Conservation (phyloP, 1,139 yeast species). For the Yamadazyma jaroonii region DNA sequence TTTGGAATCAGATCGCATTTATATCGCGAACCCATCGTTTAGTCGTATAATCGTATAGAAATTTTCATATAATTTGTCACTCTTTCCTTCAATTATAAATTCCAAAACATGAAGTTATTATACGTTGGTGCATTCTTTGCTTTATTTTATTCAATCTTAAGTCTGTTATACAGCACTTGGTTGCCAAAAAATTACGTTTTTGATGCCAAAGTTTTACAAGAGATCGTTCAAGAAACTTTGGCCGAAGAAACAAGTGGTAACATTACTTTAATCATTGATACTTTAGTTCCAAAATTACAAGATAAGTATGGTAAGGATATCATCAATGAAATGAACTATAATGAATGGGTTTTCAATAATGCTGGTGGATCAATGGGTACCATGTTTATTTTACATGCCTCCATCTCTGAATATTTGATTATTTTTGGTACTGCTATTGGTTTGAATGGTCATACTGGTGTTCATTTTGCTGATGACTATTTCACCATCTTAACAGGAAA, state of each 20-base stretch:
- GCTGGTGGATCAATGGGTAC: conserved; percentile 99
- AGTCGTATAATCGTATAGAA: background rate
- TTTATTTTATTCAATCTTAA: background rate
- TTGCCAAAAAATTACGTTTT: conserved; percentile 66
- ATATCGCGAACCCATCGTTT: conserved; percentile 1
- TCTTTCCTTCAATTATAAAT: background rate
- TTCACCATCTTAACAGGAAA: conserved; percentile 84
- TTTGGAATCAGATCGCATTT: background rate
- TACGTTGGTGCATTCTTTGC: conserved; percentile 20
- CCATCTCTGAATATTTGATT: conserved; percentile 89
- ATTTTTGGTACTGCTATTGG: conserved; percentile 88
- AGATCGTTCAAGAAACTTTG: conserved; percentile 50
- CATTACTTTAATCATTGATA: conserved; percentile 58
- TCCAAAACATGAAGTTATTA: conserved; percentile 19
- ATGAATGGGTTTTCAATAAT: conserved; percentile 93
- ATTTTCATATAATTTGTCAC: background rate
- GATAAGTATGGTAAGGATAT: conserved; percentile 55
- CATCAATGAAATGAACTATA: conserved; percentile 65
- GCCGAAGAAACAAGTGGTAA: conserved; percentile 56
- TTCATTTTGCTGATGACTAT: conserved; percentile 95
- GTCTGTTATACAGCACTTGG: conserved; percentile 52
- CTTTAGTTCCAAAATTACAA: conserved; percentile 58
- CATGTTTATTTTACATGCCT: conserved; percentile 93
- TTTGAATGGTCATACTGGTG: conserved; percentile 94
- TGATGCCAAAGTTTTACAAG: conserved; percentile 47